These are phyloP conservation scores for Chrysoporthe austroafricana DNA, from an alignment of 2,329 filamentous ascomycete genomes.

Conservation along the genomic window DNA sequence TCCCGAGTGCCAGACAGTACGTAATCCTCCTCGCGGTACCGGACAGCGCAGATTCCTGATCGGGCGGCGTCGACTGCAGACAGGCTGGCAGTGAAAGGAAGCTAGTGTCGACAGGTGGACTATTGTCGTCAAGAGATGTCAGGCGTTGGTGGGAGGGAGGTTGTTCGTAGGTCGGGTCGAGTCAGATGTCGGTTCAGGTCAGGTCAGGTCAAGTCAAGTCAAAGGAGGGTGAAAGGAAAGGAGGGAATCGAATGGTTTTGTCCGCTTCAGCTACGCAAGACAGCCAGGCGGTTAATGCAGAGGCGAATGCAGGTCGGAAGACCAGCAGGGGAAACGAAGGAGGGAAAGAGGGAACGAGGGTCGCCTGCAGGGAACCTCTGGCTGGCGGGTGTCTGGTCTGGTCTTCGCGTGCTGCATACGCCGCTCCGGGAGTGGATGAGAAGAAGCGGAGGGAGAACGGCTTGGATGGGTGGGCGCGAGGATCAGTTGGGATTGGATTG, in stretches of 20 bases:
- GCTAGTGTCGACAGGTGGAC: slow-evolving; percentile 7
- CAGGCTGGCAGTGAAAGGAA: background rate
- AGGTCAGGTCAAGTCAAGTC: slow-evolving; percentile 15
- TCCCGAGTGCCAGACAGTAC: slow-evolving; percentile 11
- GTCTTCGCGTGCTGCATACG: slow-evolving; percentile 9
- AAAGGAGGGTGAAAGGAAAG: slow-evolving; percentile 25
- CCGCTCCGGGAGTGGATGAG: slow-evolving; percentile 16
- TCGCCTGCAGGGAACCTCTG: slow-evolving; percentile 21
- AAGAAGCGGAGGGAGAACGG: slow-evolving; percentile 23
- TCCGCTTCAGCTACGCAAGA: slow-evolving; percentile 1
- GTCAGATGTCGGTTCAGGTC: background rate
- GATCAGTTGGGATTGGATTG: slow-evolving; percentile 18
- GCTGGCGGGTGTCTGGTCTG: slow-evolving; percentile 12
- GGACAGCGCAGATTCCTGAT: slow-evolving; percentile 23
- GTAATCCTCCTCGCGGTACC: slow-evolving; percentile 22
- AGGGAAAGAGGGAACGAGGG: slow-evolving; percentile 19
- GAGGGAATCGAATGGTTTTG: slow-evolving; percentile 27
- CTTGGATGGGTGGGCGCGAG: slow-evolving; percentile 4
- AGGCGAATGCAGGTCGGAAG: slow-evolving; percentile 15
- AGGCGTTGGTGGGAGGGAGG: background rate
- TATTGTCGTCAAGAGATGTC: slow-evolving; percentile 8
- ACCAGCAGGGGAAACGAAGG: slow-evolving; percentile 24
- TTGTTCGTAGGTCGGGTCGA: background rate
- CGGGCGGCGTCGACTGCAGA: slow-evolving; percentile 10
- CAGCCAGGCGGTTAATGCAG: slow-evolving; percentile 16